Evolutionary conservation across 2,329 filamentous ascomycete genomes (phyloP), one percentile per base, ranked within the genome.

Genomic region (Fusarium foetens): DNA sequence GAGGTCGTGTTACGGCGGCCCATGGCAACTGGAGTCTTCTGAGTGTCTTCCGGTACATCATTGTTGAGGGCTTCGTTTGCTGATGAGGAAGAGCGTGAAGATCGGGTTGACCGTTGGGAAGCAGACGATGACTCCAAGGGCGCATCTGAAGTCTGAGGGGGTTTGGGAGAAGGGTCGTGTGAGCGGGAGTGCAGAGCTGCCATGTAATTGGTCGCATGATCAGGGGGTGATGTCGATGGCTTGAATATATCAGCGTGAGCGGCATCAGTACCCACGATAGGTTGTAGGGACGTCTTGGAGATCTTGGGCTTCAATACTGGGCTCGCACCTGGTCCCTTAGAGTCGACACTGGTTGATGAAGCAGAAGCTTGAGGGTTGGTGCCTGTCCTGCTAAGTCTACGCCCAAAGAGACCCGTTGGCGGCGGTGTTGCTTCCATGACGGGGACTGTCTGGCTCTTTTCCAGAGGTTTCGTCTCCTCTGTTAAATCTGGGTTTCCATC

Each of bases 181-280:
- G 91, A 89, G 23, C 88, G 85, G 23, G 85, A 87, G n/a, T 92
- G 90, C 42, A 93, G 84, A 42, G 89, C 90, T 60, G 91, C 91
- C 86, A 94, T 93, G 31, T 88, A 85, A 71, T 85, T 88, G 27
- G 87, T 85, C 29, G 92, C 92, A 77, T 90, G 85, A 41, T 90
- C 87, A 4, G 88, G 86, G 9, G 86, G 85, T 36, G 87, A 88
- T 3, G 84, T 85, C 8, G 86, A 87, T 19, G 87, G 85, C 67
- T 87, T 88, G 72, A 88, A 88, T 17, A 90, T 85, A 67, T 94
- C 91, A 25, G 90, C 89, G 69, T 91, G 91, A 1, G 89, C 86
- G 38, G 87, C 86, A 75, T 94, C 91, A 2, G 91, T 90, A 35
- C 88, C 90, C 11, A 95, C 88, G 25, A 91, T 84, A 3, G 93